phyloP scores from a whole-genome alignment of 129 eudicot genomes.

The Centaurea solstitialis region DNA sequence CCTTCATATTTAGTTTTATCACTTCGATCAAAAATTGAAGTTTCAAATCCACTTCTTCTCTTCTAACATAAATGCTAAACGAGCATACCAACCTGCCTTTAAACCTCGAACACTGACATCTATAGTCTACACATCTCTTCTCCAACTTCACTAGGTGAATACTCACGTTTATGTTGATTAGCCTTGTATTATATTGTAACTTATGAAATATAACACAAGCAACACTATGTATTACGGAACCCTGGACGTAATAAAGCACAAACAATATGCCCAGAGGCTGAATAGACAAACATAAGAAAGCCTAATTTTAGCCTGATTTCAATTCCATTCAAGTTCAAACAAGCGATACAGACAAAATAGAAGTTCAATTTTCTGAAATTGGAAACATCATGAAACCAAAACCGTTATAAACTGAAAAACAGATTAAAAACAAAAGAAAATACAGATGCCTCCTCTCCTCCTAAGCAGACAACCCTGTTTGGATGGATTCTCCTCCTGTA shows the following conservation, averaged over 20 bases:
- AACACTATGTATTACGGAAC: background rate
- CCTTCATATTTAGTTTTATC: too few relatives aligned
- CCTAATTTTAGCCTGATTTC: background rate
- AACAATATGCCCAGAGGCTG: too few relatives aligned
- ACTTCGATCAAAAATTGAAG: background rate
- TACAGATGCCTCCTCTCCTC: background rate
- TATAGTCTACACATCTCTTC: background rate
- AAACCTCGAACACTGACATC: background rate
- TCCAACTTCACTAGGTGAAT: background rate
- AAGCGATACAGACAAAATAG: background rate
- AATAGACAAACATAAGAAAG: background rate
- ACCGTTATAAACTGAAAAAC: background rate
- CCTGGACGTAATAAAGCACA: background rate
- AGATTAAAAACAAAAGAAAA: background rate
- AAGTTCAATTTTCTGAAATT: background rate
- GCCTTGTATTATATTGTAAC: background rate
- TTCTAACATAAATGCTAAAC: too few relatives aligned
- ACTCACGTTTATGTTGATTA: too few relatives aligned
- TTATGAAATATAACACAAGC: background rate
- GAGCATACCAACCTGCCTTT: background rate
- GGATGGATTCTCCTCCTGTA: background rate
- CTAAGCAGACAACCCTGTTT: background rate
- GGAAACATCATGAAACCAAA: background rate
- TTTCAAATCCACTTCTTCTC: background rate
- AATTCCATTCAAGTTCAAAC: background rate